Evolutionary conservation across 495 filamentous ascomycete genomes (phyloP).

Genomic region (Penicillium bialowiezense): DNA sequence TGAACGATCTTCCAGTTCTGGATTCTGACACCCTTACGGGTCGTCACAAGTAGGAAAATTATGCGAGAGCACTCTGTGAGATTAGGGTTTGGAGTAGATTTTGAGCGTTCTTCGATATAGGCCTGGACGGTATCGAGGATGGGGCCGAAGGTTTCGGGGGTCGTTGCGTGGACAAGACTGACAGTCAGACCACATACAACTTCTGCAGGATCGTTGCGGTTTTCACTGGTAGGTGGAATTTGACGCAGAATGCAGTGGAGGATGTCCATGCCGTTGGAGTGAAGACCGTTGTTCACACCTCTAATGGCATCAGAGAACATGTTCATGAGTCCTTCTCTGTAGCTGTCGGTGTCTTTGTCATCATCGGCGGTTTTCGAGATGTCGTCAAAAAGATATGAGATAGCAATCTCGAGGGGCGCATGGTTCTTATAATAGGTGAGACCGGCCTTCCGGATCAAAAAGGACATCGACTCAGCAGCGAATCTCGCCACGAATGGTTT

Average conservation of each 20-base stretch:
- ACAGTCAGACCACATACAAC: slow-evolving; percentile 72
- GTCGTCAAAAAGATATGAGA: slow-evolving; percentile 67
- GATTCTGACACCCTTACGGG: slow-evolving; percentile 74
- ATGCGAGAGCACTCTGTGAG: slow-evolving; percentile 56
- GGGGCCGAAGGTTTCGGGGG: slow-evolving; percentile 58
- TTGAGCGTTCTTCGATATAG: slow-evolving; percentile 37
- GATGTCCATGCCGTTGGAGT: slow-evolving; percentile 76
- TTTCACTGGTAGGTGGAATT: slow-evolving; percentile 48
- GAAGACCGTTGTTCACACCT: slow-evolving; percentile 71
- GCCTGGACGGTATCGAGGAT: slow-evolving; percentile 57
- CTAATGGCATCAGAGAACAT: slow-evolving; percentile 88
- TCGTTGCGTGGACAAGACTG: slow-evolving; percentile 78
- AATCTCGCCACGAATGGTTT: slow-evolving; percentile 85
- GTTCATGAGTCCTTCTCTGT: slow-evolving; percentile 83
- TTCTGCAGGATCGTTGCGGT: slow-evolving; percentile 47
- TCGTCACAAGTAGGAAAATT: slow-evolving; percentile 65
- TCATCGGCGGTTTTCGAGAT: slow-evolving; percentile 51
- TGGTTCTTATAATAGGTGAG: slow-evolving; percentile 68
- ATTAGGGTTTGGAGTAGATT: slow-evolving; percentile 33
- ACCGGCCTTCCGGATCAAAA: slow-evolving; percentile 84
- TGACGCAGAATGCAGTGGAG: slow-evolving; percentile 58
- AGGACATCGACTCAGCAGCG: slow-evolving; percentile 91
- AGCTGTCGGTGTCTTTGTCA: slow-evolving; percentile 50
- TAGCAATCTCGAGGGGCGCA: slow-evolving; percentile 60
- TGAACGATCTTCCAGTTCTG: slow-evolving; percentile 67